Conservation (phyloP, 2,329 filamentous ascomycete genomes). For the Penicillium sp. region DNA sequence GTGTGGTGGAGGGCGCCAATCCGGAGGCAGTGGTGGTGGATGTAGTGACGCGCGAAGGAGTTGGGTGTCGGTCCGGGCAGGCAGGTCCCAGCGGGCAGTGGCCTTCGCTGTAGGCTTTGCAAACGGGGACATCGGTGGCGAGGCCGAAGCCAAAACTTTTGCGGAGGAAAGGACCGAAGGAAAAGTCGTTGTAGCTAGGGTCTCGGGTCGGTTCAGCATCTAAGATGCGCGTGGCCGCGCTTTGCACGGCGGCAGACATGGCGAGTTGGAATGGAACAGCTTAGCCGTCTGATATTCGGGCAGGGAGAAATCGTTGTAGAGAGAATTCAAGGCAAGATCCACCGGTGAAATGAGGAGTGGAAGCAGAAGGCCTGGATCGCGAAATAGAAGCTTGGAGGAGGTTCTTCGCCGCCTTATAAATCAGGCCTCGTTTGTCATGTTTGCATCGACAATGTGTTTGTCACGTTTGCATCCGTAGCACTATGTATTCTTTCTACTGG, state of each 20-base stretch:
- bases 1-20: slow-evolving; percentile 38
- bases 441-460: no score
- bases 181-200: slow-evolving; percentile 60
- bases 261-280: neutral
- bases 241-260: slow-evolving; percentile 35
- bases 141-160: slow-evolving; percentile 80
- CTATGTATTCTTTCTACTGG: no score
- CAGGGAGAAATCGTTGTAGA: neutral
- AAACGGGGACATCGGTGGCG: slow-evolving; percentile 70
- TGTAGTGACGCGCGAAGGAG: slow-evolving; percentile 42
- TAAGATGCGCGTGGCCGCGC: slow-evolving; percentile 32
- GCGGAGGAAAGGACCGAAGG: slow-evolving; percentile 79
- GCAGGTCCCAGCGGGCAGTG: slow-evolving; percentile 79
- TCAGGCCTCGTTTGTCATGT: slow-evolving; percentile 3
- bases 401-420: slow-evolving; percentile 10
- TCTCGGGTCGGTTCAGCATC: slow-evolving; percentile 34
- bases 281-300: neutral
- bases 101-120: slow-evolving; percentile 77
- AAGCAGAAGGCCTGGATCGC: neutral
- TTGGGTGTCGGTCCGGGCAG: slow-evolving; percentile 77
- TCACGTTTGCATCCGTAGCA: no score
- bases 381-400: neutral
- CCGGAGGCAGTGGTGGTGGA: slow-evolving; percentile 42
- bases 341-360: slow-evolving; percentile 36
- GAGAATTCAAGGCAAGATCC: no score